Evolutionary conservation across 345 rosid genomes (phyloP).

Genomic region (Salix arbutifolia): DNA sequence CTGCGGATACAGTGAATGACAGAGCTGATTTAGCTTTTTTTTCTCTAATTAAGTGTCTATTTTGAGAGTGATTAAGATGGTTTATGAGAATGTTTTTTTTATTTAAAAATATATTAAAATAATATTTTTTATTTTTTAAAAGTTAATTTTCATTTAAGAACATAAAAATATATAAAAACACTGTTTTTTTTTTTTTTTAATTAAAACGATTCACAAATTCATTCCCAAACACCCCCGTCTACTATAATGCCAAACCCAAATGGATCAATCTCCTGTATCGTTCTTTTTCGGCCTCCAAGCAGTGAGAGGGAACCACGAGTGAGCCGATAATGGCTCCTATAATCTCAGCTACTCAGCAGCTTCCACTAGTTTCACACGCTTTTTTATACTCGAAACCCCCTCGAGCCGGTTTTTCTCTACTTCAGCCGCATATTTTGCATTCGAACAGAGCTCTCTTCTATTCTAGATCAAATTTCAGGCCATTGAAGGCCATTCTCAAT

Average conservation of each 20-base stretch:
- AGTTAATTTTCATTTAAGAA: too few relatives aligned
- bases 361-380: neutral
- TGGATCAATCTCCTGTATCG: neutral
- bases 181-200: too few relatives aligned
- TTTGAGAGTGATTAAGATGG: too few relatives aligned
- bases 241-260: neutral
- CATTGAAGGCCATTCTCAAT: slow-evolving; percentile 12
- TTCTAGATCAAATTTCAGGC: slow-evolving; percentile 2
- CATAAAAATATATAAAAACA: too few relatives aligned
- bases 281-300: neutral
- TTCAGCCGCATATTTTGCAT: neutral
- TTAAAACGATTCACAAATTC: too few relatives aligned
- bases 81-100: too few relatives aligned
- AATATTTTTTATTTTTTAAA: too few relatives aligned
- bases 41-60: too few relatives aligned
- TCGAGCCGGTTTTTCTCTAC: neutral
- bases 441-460: neutral
- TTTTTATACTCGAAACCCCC: neutral
- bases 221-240: neutral
- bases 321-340: slow-evolving; percentile 6
- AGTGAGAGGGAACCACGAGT: neutral
- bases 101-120: too few relatives aligned
- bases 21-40: too few relatives aligned
- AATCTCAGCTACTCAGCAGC: slow-evolving; percentile 6
- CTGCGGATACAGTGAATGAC: too few relatives aligned